Percentiles rank a stretch among this genome's conserved stretches.
Evolutionary conservation across 1,284 basidiomycete genomes (phyloP).

Genomic region (Ganoderma leucocontextum): DNA sequence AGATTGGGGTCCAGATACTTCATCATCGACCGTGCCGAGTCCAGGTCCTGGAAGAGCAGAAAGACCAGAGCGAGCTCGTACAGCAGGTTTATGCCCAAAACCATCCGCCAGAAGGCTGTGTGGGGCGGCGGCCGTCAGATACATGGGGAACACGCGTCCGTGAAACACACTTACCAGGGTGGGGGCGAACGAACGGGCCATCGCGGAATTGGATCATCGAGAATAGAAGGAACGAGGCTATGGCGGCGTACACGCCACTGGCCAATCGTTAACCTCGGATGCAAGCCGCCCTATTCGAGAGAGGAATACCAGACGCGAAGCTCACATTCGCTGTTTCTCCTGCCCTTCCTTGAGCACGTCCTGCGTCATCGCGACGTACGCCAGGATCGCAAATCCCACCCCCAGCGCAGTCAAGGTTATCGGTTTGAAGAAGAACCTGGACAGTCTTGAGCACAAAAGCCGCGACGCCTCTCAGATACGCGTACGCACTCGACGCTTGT

Average conservation of each 20-base stretch:
- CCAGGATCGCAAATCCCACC: constrained; percentile 68
- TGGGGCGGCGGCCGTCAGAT: constrained; percentile 12
- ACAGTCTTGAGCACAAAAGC: constrained; percentile 8
- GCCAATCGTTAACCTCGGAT: constrained; percentile 17
- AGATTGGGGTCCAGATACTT: constrained; percentile 74
- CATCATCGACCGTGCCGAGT: constrained; percentile 82
- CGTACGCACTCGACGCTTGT: constrained; percentile 78
- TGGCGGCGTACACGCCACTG: constrained; percentile 76
- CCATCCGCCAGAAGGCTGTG: constrained; percentile 74
- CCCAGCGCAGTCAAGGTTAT: constrained; percentile 77
- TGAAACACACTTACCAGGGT: constrained; percentile 40
- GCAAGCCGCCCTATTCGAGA: constrained; percentile 1
- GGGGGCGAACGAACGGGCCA: constrained; percentile 62
- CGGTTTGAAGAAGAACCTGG: constrained; percentile 85
- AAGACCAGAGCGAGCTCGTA: constrained; percentile 85
- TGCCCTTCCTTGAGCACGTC: constrained; percentile 81
- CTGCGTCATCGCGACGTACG: constrained; percentile 81
- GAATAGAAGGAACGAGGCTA: constrained; percentile 76
- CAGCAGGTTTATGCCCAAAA: constrained; percentile 80
- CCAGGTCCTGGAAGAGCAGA: constrained; percentile 82
- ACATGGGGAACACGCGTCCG: background rate
- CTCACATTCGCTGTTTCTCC: constrained; percentile 82
- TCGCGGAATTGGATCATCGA: constrained; percentile 88
- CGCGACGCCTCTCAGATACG: constrained; percentile 12
- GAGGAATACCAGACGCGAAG: constrained; percentile 24